Evolutionary conservation across 495 filamentous ascomycete genomes (phyloP).

Genomic region (Sordaria brevicollis): DNA sequence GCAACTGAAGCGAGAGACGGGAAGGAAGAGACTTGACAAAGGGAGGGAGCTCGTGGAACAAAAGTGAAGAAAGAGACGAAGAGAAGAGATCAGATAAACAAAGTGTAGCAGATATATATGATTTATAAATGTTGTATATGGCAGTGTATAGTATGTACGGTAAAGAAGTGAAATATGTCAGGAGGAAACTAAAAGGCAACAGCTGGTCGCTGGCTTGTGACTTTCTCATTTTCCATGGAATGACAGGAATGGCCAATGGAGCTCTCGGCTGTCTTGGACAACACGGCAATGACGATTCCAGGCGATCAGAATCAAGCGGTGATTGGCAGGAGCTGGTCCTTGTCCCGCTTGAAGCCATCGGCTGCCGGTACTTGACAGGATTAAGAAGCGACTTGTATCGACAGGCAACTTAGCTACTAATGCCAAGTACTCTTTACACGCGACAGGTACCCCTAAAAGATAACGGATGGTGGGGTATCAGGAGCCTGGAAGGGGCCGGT

Average conservation of each 20-base stretch:
- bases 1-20: background rate
- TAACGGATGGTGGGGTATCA: background rate
- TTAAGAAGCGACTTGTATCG: background rate
- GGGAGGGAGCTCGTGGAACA: background rate
- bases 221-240: background rate
- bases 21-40: background rate
- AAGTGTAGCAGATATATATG: background rate
- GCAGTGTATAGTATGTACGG: background rate
- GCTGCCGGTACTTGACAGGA: background rate
- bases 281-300: background rate
- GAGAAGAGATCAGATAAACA: background rate
- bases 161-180: background rate
- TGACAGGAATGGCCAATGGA: background rate
- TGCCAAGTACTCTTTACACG: background rate
- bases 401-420: background rate
- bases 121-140: background rate
- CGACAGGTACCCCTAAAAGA: background rate
- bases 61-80: background rate
- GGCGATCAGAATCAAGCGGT: background rate
- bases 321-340: constrained; percentile 9
- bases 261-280: background rate
- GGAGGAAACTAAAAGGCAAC: background rate
- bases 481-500: background rate
- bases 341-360: background rate
- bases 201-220: background rate